phyloP scores from a whole-genome alignment of 2,329 filamentous ascomycete genomes.

The Aspergillus neotritici region DNA sequence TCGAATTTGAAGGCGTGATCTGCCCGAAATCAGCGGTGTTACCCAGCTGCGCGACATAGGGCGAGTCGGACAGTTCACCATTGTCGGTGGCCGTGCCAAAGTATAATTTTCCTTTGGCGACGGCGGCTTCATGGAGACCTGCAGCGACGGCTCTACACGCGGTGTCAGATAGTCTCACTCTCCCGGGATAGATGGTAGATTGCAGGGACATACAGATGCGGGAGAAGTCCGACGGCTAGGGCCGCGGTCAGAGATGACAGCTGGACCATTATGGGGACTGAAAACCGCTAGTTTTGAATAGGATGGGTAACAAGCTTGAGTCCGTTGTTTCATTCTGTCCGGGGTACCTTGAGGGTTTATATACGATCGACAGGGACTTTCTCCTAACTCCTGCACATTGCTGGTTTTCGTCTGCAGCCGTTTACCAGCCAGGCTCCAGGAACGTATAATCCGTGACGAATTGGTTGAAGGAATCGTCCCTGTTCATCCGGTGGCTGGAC shows the following conservation, averaged over 20 bases:
- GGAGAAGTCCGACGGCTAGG: conserved; percentile 1
- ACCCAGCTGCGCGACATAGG: conserved; percentile 53
- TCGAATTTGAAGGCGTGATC: conserved; percentile 59
- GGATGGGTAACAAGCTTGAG: too few species aligned
- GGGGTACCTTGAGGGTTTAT: too few species aligned
- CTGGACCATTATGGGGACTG: too few species aligned
- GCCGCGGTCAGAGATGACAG: not conserved
- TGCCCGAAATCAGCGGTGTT: conserved; percentile 60
- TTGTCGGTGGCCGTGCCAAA: conserved; percentile 58
- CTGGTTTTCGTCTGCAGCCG: too few species aligned
- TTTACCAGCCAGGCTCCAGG: too few species aligned
- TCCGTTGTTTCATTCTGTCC: too few species aligned
- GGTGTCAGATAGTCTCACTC: not conserved
- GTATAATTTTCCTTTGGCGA: conserved; percentile 51
- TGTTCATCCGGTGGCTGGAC: too few species aligned
- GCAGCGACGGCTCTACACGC: conserved; percentile 14
- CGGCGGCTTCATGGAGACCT: conserved; percentile 37
- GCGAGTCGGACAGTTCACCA: conserved; percentile 46
- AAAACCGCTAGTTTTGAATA: too few species aligned
- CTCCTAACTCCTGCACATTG: too few species aligned
- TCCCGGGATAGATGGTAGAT: not conserved
- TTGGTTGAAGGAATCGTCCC: too few species aligned
- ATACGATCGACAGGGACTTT: too few species aligned
- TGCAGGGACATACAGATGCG: not conserved
- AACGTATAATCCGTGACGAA: too few species aligned